A percentile compares a stretch with the other conserved stretches of the same genome.
Evolutionary conservation across 768 basidiomycete species (phyloP).

Genomic region (Termitomyces heimii): DNA sequence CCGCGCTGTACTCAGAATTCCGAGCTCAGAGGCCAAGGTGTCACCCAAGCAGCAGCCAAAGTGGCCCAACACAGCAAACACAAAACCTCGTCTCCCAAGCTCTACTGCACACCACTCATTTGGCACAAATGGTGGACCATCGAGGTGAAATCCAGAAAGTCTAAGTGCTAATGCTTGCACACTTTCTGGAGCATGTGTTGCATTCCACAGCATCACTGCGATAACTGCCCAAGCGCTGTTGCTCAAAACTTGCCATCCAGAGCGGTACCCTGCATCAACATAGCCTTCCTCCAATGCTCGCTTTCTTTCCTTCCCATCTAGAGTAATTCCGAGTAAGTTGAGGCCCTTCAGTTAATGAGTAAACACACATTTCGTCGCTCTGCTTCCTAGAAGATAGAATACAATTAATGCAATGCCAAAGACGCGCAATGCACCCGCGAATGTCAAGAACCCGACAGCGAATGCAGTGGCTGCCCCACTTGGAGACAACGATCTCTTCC

Average conservation of each 20-base stretch:
- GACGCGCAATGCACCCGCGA: constrained; percentile 59
- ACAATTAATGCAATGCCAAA: constrained; percentile 65
- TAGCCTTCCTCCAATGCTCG: constrained; percentile 73
- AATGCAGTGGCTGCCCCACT: constrained; percentile 77
- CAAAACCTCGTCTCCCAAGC: constrained; percentile 48
- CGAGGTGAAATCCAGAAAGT: constrained; percentile 17
- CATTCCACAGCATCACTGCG: constrained; percentile 61
- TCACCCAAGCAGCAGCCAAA: constrained; percentile 89
- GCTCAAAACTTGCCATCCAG: constrained; percentile 76
- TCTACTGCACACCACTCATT: constrained; percentile 60
- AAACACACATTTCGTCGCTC: constrained; percentile 73
- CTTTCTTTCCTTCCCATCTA: constrained; percentile 74
- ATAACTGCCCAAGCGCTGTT: constrained; percentile 66
- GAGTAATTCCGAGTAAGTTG: not conserved
- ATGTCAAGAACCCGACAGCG: constrained; percentile 64
- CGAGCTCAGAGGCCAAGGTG: constrained; percentile 90
- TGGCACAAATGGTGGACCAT: constrained; percentile 27
- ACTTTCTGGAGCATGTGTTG: constrained; percentile 41
- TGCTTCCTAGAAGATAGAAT: constrained; percentile 77
- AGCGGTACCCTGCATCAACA: constrained; percentile 66
- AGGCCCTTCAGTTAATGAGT: not conserved
- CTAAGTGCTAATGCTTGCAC: constrained; percentile 27
- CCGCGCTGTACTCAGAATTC: constrained; percentile 66
- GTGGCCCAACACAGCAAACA: constrained; percentile 73
- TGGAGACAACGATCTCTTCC: constrained; percentile 68